These are phyloP conservation scores for Salvia splendens DNA, from an alignment of 257 asterid genomes.

Conservation along the genomic window DNA sequence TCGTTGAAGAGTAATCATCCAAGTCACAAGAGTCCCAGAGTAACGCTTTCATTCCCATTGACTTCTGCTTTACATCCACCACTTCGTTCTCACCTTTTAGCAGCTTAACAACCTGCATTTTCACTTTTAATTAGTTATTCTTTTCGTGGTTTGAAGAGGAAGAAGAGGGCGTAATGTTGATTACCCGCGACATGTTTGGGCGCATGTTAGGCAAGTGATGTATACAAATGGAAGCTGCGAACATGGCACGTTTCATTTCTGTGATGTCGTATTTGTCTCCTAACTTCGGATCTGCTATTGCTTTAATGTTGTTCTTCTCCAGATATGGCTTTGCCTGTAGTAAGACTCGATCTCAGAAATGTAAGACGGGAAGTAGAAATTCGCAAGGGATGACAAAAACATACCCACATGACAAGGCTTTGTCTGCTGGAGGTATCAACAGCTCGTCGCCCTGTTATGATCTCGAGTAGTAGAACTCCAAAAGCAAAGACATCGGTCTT, in stretches of 20 bases:
- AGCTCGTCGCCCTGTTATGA: conserved; percentile 90
- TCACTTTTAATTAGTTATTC: background rate
- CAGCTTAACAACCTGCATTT: conserved; percentile 62
- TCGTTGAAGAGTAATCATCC: conserved; percentile 73
- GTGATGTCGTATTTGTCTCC: conserved; percentile 49
- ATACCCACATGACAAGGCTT: conserved; percentile 98
- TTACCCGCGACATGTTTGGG: conserved; percentile 84
- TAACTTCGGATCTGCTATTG: conserved; percentile 76
- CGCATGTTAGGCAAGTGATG: conserved; percentile 81
- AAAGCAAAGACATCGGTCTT: conserved; percentile 93
- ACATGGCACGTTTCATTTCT: conserved; percentile 80
- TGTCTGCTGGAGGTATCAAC: conserved; percentile 71
- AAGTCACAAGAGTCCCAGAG: conserved; percentile 68
- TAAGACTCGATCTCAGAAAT: background rate
- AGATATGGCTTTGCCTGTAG: conserved; percentile 81
- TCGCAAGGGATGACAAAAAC: conserved; percentile 11
- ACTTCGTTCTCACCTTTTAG: conserved; percentile 70
- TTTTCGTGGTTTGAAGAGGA: background rate
- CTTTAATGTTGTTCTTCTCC: conserved; percentile 63
- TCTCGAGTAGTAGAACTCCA: conserved; percentile 87
- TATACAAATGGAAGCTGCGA: conserved; percentile 74
- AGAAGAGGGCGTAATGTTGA: background rate
- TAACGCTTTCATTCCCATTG: conserved; percentile 61
- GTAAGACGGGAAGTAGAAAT: background rate
- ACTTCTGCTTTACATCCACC: conserved; percentile 60